A percentile compares a stretch with the other conserved stretches of the same genome.
phyloP scores from a whole-genome alignment of 495 filamentous ascomycete genomes.

The Parmelia sp. region DNA sequence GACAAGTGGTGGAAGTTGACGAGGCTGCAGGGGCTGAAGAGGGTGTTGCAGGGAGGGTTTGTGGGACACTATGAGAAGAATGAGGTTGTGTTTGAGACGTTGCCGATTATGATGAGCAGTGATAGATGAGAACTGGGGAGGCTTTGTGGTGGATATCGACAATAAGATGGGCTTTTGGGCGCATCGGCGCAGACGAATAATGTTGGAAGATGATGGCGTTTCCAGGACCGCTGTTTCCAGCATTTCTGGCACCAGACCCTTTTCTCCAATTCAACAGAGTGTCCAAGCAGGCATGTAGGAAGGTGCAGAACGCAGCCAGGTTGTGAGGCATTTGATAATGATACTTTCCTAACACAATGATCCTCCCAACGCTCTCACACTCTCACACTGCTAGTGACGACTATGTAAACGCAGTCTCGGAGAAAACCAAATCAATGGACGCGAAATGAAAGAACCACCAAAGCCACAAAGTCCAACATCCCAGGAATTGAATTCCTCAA shows the following conservation, averaged over 20 bases:
- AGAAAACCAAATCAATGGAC: background rate
- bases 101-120: slow-evolving; percentile 40
- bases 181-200: background rate
- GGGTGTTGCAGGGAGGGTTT: slow-evolving; percentile 76
- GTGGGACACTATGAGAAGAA: slow-evolving; percentile 76
- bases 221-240: background rate
- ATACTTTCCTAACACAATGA: background rate
- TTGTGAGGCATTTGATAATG: background rate
- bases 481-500: background rate
- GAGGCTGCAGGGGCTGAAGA: slow-evolving; percentile 65
- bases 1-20: slow-evolving; percentile 89
- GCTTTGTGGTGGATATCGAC: background rate
- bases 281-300: background rate
- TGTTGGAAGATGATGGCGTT: background rate
- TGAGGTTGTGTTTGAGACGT: slow-evolving; percentile 65
- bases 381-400: background rate
- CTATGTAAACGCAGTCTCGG: background rate
- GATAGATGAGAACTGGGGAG: background rate
- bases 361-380: background rate
- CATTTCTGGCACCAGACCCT: too few species aligned
- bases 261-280: too few species aligned
- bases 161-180: background rate
- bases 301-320: background rate
- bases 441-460: background rate
- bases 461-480: background rate